phyloP scores from a whole-genome alignment of 805 yeast species.

The Spencermartinsiella europaea region DNA sequence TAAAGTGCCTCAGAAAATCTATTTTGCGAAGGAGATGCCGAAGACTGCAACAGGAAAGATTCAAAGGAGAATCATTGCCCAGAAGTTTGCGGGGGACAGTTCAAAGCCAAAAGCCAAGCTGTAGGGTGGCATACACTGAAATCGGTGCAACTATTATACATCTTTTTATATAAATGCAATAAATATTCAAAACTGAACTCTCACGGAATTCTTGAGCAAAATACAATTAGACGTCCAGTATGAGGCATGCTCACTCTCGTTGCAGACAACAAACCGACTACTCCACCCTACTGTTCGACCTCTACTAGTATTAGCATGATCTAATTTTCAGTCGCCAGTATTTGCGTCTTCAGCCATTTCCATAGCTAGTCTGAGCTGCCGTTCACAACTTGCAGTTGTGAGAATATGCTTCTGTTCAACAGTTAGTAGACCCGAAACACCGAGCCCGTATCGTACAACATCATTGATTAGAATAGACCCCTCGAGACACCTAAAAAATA shows the following conservation, averaged over 20 bases:
- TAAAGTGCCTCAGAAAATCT: conserved; percentile 56
- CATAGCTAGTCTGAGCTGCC: background rate
- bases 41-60: conserved; percentile 77
- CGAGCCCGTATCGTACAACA: background rate
- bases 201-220: too few species aligned
- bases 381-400: background rate
- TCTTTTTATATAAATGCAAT: too few species aligned
- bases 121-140: conserved; percentile 2
- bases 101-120: conserved; percentile 22
- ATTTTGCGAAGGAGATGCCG: conserved; percentile 57
- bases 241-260: too few species aligned
- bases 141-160: too few species aligned
- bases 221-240: too few species aligned
- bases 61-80: conserved; percentile 60
- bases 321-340: too few species aligned
- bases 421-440: background rate
- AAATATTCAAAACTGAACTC: too few species aligned
- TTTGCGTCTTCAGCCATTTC: background rate
- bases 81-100: conserved; percentile 31
- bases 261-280: too few species aligned
- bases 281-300: too few species aligned
- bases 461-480: background rate
- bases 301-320: too few species aligned
- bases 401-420: background rate
- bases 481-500: background rate